Base-by-base conservation (phyloP, 495 filamentous ascomycete species). In the Cudoniella acicularis region DNA sequence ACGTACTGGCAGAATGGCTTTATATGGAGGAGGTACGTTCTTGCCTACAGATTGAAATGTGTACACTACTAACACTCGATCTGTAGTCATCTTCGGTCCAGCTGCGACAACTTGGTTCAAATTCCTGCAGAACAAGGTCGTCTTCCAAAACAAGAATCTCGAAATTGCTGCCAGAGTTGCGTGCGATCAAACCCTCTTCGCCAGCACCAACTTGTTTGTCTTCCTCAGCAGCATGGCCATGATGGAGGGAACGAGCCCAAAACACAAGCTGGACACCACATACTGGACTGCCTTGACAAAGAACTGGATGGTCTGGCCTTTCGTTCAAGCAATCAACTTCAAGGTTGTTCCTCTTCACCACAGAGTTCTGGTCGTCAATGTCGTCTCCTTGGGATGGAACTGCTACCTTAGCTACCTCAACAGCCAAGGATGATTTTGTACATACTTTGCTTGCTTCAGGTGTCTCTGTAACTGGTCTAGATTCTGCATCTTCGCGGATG, bases 251-350 rank as follows among this genome's bases (percentile, higher is more conserved):
- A 69, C 69, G 4, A 79, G 82, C 55, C 86, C 88, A 6, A 67
- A 74, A 60, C 83, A 90, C 65, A 96, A 92, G 79, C 74, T 91
- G 52, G 70, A 79, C 40, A 81, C 74, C 60, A 86, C 77, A 54
- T 98, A 91, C 68, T 63, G 68, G 51, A 74, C 79, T 3, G 87
- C 86, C 47, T 78, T 98, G 70, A 81, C 78, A 67, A 88, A 87
- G 67, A 98, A 98, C 71, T 92, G 89, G 79, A 83, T 90, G 72
- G 78, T 98, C 49, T 98, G 95, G 94, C 95, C 94, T 9, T 83
- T 82, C 60, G 91, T 98, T 57, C 94, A 98, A 77, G 73, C 87
- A 52, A 79, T 87, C 62, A 98, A 98, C 76, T 98, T 98, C 77
- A 86, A 87, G 68, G 77, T 95, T 46, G 88, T 98, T 53, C 94